phyloP scores from a whole-genome alignment of 1,284 basidiomycete species.

The Clitocybe nebularis region DNA sequence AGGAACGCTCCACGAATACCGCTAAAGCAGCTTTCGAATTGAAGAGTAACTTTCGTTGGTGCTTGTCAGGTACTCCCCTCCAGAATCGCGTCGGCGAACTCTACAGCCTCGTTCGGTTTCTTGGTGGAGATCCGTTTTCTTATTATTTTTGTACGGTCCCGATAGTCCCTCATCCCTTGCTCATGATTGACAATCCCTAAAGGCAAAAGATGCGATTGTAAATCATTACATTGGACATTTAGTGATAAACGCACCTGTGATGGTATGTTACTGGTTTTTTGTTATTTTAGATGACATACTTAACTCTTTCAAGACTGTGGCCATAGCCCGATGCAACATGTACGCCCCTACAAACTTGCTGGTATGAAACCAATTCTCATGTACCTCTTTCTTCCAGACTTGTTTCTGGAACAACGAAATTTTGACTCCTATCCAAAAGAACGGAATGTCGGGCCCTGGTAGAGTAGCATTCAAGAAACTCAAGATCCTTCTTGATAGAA shows the following conservation, averaged over 20 bases:
- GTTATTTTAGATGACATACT: neutral
- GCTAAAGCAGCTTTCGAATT: conserved; percentile 95
- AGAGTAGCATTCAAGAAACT: conserved; percentile 86
- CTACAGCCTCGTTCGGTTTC: conserved; percentile 91
- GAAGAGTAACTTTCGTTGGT: conserved; percentile 85
- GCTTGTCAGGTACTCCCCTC: conserved; percentile 95
- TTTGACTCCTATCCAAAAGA: conserved; percentile 88
- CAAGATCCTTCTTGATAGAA: conserved; percentile 83
- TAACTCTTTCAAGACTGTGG: conserved; percentile 61
- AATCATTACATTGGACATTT: conserved; percentile 90
- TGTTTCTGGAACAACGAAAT: conserved; percentile 94
- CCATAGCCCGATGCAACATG: conserved; percentile 93
- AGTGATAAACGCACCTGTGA: conserved; percentile 82
- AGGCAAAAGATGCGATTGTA: conserved; percentile 84
- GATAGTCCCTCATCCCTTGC: conserved; percentile 1
- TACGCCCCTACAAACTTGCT: conserved; percentile 31
- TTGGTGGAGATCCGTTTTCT: conserved; percentile 89
- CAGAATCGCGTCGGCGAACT: conserved; percentile 97
- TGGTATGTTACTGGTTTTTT: conserved; percentile 39
- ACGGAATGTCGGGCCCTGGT: conserved; percentile 73
- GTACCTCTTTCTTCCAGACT: conserved; percentile 43
- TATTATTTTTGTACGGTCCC: conserved; percentile 83
- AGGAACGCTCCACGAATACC: conserved; percentile 92
- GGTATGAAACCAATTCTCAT: conserved; percentile 3
- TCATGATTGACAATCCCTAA: neutral